Evolutionary conservation across 73 alveolate genomes (phyloP).

Genomic region (Vitrella brassicaformis): DNA sequence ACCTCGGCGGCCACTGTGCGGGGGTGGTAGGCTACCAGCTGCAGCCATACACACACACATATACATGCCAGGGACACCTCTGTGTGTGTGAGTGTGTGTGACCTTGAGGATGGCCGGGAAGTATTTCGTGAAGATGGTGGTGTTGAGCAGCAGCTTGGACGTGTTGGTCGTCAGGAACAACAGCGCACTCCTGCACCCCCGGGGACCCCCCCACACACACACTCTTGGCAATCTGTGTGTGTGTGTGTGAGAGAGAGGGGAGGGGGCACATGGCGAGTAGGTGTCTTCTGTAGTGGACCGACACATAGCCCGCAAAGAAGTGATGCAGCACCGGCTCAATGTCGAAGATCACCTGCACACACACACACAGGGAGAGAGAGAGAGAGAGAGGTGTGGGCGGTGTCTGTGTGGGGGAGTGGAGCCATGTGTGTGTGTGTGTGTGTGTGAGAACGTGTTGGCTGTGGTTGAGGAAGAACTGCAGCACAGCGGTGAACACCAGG

Average conservation of each 20-base stretch:
- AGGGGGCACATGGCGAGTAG: constrained; percentile 14
- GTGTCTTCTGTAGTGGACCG: constrained; percentile 21
- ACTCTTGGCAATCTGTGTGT: neutral
- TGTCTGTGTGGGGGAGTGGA: too few relatives aligned
- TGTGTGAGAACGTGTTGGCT: constrained; percentile 14
- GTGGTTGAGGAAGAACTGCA: constrained; percentile 26
- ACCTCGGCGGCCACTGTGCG: neutral
- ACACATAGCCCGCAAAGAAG: constrained; percentile 25
- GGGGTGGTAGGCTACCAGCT: constrained; percentile 17
- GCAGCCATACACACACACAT: too few relatives aligned
- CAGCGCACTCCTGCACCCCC: constrained; percentile 15
- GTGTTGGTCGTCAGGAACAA: constrained; percentile 34
- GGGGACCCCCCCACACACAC: neutral
- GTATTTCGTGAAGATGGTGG: constrained; percentile 17
- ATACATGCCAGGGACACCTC: too few relatives aligned
- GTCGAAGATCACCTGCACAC: constrained; percentile 13
- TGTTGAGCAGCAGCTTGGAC: constrained; percentile 29
- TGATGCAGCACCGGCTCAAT: constrained; percentile 33
- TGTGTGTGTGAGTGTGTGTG: too few relatives aligned
- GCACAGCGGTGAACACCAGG: constrained; percentile 23
- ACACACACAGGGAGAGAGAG: too few relatives aligned
- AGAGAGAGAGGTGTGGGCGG: too few relatives aligned
- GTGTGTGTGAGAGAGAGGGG: neutral
- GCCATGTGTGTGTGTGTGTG: too few relatives aligned
- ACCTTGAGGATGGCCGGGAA: constrained; percentile 37